Conservation (phyloP, 1,284 basidiomycete species). For the Cutaneotrichosporon daszewskae region DNA sequence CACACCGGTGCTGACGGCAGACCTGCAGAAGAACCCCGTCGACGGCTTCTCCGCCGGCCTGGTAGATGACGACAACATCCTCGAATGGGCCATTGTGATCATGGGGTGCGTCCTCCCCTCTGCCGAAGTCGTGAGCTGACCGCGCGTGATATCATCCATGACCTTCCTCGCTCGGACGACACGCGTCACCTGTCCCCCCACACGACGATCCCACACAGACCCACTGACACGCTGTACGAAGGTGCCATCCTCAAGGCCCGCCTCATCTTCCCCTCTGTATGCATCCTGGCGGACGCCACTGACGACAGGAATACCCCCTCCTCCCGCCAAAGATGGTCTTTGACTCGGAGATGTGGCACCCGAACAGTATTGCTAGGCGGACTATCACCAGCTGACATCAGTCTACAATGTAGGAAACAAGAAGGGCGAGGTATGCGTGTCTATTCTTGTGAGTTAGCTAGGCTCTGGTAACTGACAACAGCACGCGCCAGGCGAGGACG, state of each 20-base stretch:
- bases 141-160: too few relatives aligned
- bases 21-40: conserved; percentile 81
- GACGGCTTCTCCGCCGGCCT: conserved; percentile 93
- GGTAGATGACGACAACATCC: conserved; percentile 85
- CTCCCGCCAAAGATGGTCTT: conserved; percentile 95
- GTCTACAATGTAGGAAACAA: conserved; percentile 86
- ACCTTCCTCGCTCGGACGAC: neutral
- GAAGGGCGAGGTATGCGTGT: conserved; percentile 90
- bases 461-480: conserved; percentile 14
- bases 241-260: conserved; percentile 87
- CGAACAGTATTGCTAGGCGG: conserved; percentile 68
- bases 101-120: conserved; percentile 63
- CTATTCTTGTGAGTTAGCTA: conserved; percentile 72
- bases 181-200: neutral
- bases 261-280: conserved; percentile 68
- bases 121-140: neutral
- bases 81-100: conserved; percentile 85
- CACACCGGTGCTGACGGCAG: conserved; percentile 37
- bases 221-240: conserved; percentile 85
- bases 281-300: conserved; percentile 11
- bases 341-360: conserved; percentile 97
- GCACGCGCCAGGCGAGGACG: conserved; percentile 95
- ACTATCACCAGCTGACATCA: conserved; percentile 40
- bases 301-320: conserved; percentile 68
- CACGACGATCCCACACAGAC: too few relatives aligned